Evolutionary conservation across 306 rosid genomes (phyloP), one percentile per base, ranked within the genome.

Genomic region (Inga leiocalycina): DNA sequence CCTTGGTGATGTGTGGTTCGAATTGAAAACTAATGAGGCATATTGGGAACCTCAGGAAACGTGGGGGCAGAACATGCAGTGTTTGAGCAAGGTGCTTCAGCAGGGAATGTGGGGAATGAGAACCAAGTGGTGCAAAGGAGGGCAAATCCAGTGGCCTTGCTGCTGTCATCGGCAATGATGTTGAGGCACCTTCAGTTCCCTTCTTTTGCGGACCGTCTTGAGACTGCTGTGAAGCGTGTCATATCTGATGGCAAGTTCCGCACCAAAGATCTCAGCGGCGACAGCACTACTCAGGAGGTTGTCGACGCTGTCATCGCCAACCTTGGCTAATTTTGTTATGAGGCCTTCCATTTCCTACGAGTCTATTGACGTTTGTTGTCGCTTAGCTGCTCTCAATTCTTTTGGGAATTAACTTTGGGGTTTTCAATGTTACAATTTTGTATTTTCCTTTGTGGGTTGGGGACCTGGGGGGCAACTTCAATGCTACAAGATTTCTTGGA

Each of bases 1-100:
- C n/a, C 4, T 41, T 6, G 24, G 41, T 37, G 34, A 76, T 45
- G 13, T 45, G 70, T 57, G 15, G 56, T 24, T 24, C 14, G 27
- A 43, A 22, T 45, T 45, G 2, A 45, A 45, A 8, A 43, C 27
- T 61, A 27, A 78, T 66, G 20, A 17, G 9, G 24, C 46, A 16
- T 7, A 24, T 27, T 15, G 74, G 54, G 80, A 6, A 54, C 54
- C 4, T 3, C 86, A 93, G 97, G 97, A 16, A 94, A 94, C 78
- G 93, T 86, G 48, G 98, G 97, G 80, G 94, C 91, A 17, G 97
- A 94, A 72, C 92, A 87, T 56, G 97, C 97, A 10, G 92, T 94
- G 71, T 92, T 94, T 61, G 98, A 92, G 97, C 97, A 94, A 91
- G 98, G 98, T 35, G 96, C 96, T 46, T 92, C 96, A 10, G 96